phyloP scores from a whole-genome alignment of 257 asterid genomes.

The Nicotiana obtusifolia region DNA sequence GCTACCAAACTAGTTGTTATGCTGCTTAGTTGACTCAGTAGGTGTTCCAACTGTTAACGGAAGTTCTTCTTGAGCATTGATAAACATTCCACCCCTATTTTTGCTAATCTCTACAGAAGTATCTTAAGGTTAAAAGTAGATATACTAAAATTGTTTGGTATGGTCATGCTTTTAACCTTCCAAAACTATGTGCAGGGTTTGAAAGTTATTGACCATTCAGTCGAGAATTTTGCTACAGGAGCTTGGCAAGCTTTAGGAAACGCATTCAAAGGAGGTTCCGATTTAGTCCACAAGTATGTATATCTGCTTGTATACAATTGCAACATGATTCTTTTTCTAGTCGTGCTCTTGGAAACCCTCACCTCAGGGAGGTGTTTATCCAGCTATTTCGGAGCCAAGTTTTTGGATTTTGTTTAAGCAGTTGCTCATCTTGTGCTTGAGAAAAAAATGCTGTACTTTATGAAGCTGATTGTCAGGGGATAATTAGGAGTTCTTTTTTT shows the following conservation, averaged over 20 bases:
- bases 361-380: not conserved
- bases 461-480: not conserved
- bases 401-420: not conserved
- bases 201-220: conserved; percentile 72
- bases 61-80: not conserved
- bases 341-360: not conserved
- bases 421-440: not conserved
- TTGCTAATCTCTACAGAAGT: not conserved
- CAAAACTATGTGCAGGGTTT: conserved; percentile 56
- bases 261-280: conserved; percentile 85
- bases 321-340: not conserved
- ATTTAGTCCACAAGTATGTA: conserved; percentile 57
- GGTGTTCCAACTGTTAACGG: not conserved
- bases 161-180: conserved; percentile 9
- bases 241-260: conserved; percentile 98
- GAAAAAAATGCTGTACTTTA: not conserved
- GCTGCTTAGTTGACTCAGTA: not conserved
- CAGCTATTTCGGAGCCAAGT: not conserved
- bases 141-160: not conserved
- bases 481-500: not conserved
- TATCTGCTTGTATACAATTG: conserved; percentile 9
- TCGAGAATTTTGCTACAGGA: conserved; percentile 85
- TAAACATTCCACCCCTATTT: not conserved
- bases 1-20: not conserved
- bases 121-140: not conserved